A percentile compares a stretch with the other conserved stretches of the same genome.
Evolutionary conservation across 1,139 yeast genomes (phyloP).

Genomic region (Nakaseomyces nivariensis): DNA sequence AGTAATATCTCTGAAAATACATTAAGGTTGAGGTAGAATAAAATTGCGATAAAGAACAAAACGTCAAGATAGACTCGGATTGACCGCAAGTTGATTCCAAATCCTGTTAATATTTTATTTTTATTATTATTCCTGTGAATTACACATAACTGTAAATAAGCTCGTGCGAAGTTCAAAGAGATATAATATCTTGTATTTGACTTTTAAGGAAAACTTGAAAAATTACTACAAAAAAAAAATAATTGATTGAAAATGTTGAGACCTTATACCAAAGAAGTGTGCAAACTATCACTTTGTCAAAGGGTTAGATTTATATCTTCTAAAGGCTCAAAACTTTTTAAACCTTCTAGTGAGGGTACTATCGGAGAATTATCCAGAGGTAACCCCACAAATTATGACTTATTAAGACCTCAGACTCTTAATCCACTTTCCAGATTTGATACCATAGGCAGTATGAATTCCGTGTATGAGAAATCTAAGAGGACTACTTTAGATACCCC

Average conservation of each 20-base stretch:
- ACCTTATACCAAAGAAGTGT: neutral
- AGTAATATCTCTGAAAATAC: no score
- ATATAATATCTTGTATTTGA: no score
- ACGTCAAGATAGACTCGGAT: no score
- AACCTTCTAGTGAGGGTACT: slow-evolving; percentile 9
- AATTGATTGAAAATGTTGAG: neutral
- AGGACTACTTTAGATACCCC: slow-evolving; percentile 7
- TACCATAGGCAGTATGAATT: slow-evolving; percentile 4
- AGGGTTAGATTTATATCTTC: slow-evolving; percentile 8
- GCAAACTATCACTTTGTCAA: neutral
- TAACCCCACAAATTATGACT: slow-evolving; percentile 2
- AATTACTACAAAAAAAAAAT: neutral
- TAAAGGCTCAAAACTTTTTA: slow-evolving; percentile 10
- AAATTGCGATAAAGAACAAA: no score
- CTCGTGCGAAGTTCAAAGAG: no score
- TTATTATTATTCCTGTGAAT: neutral
- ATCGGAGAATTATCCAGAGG: slow-evolving; percentile 2
- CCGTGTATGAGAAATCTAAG: neutral
- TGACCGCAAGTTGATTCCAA: no score
- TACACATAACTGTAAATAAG: neutral
- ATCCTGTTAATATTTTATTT: neutral
- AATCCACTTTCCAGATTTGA: slow-evolving; percentile 8
- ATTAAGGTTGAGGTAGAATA: no score
- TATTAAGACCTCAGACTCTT: slow-evolving; percentile 8
- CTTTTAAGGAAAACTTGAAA: neutral